These are phyloP conservation scores for Phytophthora niederhauseri DNA, from an alignment of 352 stramenopile species.

Conservation along the genomic window DNA sequence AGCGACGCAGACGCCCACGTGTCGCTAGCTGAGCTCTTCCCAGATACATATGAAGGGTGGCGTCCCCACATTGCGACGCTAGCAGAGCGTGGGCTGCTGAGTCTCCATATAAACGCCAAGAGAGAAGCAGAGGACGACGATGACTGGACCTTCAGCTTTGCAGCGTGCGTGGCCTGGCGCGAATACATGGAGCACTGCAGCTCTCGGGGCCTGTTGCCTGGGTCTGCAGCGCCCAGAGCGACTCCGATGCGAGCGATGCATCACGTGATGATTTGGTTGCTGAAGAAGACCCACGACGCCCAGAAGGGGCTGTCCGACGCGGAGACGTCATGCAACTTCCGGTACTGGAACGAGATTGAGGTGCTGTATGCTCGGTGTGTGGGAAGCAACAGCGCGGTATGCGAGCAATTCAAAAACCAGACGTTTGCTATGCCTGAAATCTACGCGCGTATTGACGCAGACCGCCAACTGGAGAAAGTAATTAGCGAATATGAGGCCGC, in stretches of 20 bases:
- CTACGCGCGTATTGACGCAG: slow-evolving; percentile 55
- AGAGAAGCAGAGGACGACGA: slow-evolving; percentile 3
- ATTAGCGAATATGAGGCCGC: slow-evolving; percentile 16
- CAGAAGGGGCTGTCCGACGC: slow-evolving; percentile 1
- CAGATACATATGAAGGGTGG: slow-evolving; percentile 18
- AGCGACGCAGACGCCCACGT: slow-evolving; percentile 14
- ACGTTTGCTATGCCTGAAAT: slow-evolving; percentile 65
- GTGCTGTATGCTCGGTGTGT: slow-evolving; percentile 47
- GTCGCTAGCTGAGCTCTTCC: slow-evolving; percentile 35
- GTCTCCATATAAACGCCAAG: slow-evolving; percentile 39
- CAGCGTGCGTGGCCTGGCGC: slow-evolving; percentile 44
- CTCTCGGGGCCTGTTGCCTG: slow-evolving; percentile 3
- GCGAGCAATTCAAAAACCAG: slow-evolving; percentile 18
- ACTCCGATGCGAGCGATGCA: slow-evolving; percentile 39
- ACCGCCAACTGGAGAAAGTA: slow-evolving; percentile 39
- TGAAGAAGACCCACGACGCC: slow-evolving; percentile 32
- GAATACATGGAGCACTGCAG: slow-evolving; percentile 30
- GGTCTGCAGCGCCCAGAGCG: slow-evolving; percentile 14
- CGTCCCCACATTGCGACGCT: slow-evolving; percentile 25
- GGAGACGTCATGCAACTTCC: slow-evolving; percentile 39
- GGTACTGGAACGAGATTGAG: slow-evolving; percentile 63
- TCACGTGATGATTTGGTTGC: slow-evolving; percentile 64
- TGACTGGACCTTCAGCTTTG: slow-evolving; percentile 33
- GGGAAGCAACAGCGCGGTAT: slow-evolving; percentile 5
- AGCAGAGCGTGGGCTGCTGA: slow-evolving; percentile 36